Evolutionary conservation across 345 rosid species (phyloP).

Genomic region (Gossypium bickii): DNA sequence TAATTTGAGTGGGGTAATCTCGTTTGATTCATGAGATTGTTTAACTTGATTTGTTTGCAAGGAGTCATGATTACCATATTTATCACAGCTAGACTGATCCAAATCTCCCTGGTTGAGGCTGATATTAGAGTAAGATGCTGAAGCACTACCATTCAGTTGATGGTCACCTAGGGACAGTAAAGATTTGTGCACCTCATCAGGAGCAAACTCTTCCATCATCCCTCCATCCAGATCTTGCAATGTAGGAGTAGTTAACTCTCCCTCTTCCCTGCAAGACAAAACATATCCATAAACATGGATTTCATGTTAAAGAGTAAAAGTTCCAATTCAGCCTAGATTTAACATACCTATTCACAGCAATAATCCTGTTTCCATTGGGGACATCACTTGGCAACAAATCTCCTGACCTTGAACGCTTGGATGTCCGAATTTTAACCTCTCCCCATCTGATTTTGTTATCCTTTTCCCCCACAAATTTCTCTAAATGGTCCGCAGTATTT

Average conservation of each 20-base stretch:
- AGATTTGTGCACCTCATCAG: constrained; percentile 22
- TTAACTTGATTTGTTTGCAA: constrained; percentile 22
- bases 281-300: constrained; percentile 16
- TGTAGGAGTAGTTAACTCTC: constrained; percentile 26
- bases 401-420: constrained; percentile 32
- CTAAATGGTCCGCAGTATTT: constrained; percentile 21
- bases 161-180: constrained; percentile 16
- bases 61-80: constrained; percentile 13
- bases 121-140: constrained; percentile 14
- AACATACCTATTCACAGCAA: constrained; percentile 35
- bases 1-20: constrained; percentile 38
- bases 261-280: constrained; percentile 49
- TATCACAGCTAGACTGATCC: constrained; percentile 16
- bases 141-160: constrained; percentile 14
- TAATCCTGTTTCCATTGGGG: not conserved
- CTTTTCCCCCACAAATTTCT: constrained; percentile 37
- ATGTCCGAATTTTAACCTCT: constrained; percentile 42
- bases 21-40: constrained; percentile 34
- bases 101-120: constrained; percentile 5
- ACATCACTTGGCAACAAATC: constrained; percentile 25
- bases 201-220: constrained; percentile 20
- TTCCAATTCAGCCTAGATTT: constrained; percentile 21
- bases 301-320: constrained; percentile 4
- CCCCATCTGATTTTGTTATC: constrained; percentile 48
- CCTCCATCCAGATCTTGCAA: constrained; percentile 18